Conservation (phyloP, 352 stramenopile genomes). For the Globisporangium acanthophoron region DNA sequence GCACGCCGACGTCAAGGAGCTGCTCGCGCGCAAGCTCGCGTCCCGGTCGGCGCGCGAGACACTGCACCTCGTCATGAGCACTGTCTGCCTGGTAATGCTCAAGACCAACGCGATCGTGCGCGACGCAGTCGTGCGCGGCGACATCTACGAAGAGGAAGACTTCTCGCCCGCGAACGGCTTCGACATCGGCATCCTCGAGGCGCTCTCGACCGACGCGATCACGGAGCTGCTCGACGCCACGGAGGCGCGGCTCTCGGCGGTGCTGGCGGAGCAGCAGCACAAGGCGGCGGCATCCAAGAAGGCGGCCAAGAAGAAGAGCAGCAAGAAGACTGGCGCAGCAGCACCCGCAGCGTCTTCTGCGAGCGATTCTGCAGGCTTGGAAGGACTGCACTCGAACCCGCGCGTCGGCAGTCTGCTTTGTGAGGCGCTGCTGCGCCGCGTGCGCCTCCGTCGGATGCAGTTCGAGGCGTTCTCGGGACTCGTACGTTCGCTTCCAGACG, state of each 20-base stretch:
- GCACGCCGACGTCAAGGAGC: constrained; percentile 20
- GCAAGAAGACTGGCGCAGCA: constrained; percentile 20
- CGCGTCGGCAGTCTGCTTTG: constrained; percentile 48
- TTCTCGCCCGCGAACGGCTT: constrained; percentile 79
- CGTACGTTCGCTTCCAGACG: constrained; percentile 3
- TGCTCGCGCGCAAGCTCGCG: constrained; percentile 27
- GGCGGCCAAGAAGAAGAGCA: constrained; percentile 62
- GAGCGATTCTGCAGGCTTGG: constrained; percentile 11
- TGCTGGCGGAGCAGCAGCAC: constrained; percentile 45
- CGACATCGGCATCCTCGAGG: constrained; percentile 45
- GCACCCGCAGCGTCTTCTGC: not conserved
- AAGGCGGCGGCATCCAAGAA: constrained; percentile 35
- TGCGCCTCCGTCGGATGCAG: constrained; percentile 46
- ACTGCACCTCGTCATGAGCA: constrained; percentile 69
- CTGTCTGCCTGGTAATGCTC: constrained; percentile 57
- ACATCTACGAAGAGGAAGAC: constrained; percentile 97
- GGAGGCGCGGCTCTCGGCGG: constrained; percentile 37
- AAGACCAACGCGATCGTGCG: constrained; percentile 78
- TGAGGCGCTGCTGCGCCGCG: constrained; percentile 54
- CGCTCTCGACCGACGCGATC: constrained; percentile 31
- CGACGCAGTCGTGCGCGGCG: constrained; percentile 81
- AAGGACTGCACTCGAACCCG: constrained; percentile 43
- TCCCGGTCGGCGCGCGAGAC: constrained; percentile 33
- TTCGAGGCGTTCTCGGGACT: constrained; percentile 38
- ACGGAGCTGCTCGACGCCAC: constrained; percentile 32